phyloP scores from a whole-genome alignment of 805 yeast genomes.

The Phaffomyces antillensis region DNA sequence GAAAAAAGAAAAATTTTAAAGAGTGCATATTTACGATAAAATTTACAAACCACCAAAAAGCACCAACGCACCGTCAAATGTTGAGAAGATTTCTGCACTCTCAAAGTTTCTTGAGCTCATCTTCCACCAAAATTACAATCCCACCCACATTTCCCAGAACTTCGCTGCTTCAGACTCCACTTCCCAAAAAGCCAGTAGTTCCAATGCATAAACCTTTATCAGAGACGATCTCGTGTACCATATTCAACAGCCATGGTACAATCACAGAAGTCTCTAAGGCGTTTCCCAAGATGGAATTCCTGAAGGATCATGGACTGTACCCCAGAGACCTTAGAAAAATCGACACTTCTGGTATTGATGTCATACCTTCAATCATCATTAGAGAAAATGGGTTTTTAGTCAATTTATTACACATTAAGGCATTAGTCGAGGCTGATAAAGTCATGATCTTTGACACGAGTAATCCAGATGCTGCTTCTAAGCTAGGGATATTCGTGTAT shows the following conservation, averaged over 20 bases:
- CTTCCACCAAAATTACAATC: too few relatives aligned
- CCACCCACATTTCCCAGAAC: too few relatives aligned
- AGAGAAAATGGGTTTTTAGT: conserved; percentile 72
- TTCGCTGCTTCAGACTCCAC: neutral
- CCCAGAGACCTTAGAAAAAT: conserved; percentile 86
- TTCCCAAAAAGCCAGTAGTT: conserved; percentile 6
- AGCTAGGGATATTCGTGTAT: conserved; percentile 71
- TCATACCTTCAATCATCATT: conserved; percentile 84
- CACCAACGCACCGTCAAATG: neutral
- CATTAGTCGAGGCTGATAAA: conserved; percentile 71
- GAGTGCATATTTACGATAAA: neutral
- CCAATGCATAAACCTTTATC: conserved; percentile 1
- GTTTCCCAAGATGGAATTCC: conserved; percentile 69
- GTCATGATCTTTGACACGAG: conserved; percentile 76
- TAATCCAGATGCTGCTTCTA: conserved; percentile 50
- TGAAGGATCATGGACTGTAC: conserved; percentile 65
- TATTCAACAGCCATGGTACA: conserved; percentile 67
- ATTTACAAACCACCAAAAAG: neutral
- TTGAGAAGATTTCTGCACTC: neutral
- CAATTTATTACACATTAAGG: conserved; percentile 82
- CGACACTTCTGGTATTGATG: conserved; percentile 65
- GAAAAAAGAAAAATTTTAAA: neutral
- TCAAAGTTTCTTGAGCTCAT: too few relatives aligned
- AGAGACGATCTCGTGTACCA: conserved; percentile 47
- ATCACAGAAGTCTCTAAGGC: conserved; percentile 73